Conservation (phyloP, 208 protist genomes). For the Herpetomonas muscarum region DNA sequence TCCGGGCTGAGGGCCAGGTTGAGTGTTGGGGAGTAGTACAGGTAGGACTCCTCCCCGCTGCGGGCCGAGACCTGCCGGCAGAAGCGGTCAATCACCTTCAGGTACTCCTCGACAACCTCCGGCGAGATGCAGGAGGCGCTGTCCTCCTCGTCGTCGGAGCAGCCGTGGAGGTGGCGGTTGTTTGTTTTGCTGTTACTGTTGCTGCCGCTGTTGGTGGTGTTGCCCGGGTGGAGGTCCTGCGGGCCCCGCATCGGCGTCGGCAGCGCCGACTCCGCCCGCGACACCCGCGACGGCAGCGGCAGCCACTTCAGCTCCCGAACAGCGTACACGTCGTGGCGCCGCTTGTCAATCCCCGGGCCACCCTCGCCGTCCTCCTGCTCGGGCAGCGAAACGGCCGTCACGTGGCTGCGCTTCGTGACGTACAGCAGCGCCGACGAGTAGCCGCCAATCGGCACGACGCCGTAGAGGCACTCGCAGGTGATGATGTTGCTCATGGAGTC, state of each 20-base stretch:
- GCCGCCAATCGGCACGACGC: conserved; percentile 49
- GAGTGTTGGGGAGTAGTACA: conserved; percentile 68
- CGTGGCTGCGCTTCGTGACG: conserved; percentile 34
- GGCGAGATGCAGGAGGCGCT: conserved; percentile 16
- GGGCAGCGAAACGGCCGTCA: conserved; percentile 21
- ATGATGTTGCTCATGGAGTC: conserved; percentile 17
- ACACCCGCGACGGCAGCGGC: conserved; percentile 21
- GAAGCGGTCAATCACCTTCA: conserved; percentile 45
- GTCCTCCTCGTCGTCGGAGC: conserved; percentile 7
- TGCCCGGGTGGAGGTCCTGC: no score
- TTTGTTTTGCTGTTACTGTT: conserved; percentile 1
- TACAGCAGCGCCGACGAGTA: conserved; percentile 57
- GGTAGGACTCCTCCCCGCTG: conserved; percentile 26
- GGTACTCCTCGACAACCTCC: conserved; percentile 45
- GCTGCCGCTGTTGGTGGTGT: no score
- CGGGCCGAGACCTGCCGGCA: conserved; percentile 30
- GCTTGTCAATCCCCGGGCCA: neutral
- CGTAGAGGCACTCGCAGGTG: conserved; percentile 62
- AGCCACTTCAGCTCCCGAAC: conserved; percentile 55
- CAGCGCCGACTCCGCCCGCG: conserved; percentile 1
- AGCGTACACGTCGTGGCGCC: conserved; percentile 38
- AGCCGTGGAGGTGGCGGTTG: neutral
- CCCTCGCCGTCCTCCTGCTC: neutral
- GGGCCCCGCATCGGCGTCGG: conserved; percentile 5
- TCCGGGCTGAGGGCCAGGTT: conserved; percentile 53